phyloP scores from a whole-genome alignment of 108 stramenopile genomes.

The Skeletonema costatum region DNA sequence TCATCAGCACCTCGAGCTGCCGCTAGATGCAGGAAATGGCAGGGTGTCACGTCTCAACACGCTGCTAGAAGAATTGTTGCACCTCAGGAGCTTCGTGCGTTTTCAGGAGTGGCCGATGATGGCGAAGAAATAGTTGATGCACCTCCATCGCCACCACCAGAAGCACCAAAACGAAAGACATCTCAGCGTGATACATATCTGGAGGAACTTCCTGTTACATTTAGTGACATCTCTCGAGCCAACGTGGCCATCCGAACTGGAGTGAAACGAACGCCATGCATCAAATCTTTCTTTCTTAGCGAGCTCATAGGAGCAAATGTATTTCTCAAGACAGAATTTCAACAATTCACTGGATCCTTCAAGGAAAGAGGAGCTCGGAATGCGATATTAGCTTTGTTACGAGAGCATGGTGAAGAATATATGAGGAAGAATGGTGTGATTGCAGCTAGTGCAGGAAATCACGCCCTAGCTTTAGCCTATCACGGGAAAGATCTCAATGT shows the following conservation, averaged over 20 bases:
- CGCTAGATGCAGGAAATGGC: background rate
- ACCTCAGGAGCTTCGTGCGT: slow-evolving; percentile 9
- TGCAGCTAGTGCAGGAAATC: slow-evolving; percentile 93
- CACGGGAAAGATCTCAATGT: slow-evolving; percentile 92
- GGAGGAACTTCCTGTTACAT: slow-evolving; percentile 70
- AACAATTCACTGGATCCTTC: slow-evolving; percentile 95
- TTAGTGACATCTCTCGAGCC: slow-evolving; percentile 82
- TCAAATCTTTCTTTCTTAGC: slow-evolving; percentile 71
- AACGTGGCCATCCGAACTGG: slow-evolving; percentile 79
- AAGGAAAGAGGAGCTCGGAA: slow-evolving; percentile 98
- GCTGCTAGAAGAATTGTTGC: background rate
- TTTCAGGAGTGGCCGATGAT: slow-evolving; percentile 15
- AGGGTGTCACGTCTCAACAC: too few relatives aligned
- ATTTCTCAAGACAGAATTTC: slow-evolving; percentile 85
- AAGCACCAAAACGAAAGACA: slow-evolving; percentile 12
- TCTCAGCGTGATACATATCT: slow-evolving; percentile 24
- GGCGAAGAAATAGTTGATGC: background rate
- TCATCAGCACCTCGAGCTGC: background rate
- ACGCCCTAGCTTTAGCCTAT: slow-evolving; percentile 93
- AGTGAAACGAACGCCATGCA: slow-evolving; percentile 66
- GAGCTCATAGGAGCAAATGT: slow-evolving; percentile 84
- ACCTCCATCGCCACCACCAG: background rate
- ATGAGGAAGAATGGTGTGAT: slow-evolving; percentile 77
- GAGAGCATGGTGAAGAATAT: slow-evolving; percentile 47
- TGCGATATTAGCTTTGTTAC: slow-evolving; percentile 78